Conservation (phyloP, 169 alveolate species). For the Eimeria sp. region DNA sequence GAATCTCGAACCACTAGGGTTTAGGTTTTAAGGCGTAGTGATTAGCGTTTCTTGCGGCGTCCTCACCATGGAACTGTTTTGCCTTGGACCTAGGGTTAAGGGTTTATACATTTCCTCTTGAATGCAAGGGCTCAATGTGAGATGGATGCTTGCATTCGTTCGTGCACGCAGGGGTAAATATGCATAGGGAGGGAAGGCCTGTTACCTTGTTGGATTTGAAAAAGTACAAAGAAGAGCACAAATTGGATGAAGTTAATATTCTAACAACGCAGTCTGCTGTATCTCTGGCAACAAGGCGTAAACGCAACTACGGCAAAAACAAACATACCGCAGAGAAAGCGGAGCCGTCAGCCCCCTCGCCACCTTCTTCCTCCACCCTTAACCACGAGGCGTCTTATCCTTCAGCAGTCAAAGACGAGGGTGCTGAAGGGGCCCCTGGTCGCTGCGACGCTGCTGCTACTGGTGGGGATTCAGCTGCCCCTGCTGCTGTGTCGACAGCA, state of each 20-base stretch:
- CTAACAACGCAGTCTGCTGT: not conserved
- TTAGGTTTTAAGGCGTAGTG: not conserved
- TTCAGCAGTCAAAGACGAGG: not conserved
- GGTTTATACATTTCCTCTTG: not conserved
- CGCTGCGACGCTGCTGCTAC: not conserved
- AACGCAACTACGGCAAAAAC: not conserved
- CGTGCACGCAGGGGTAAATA: not conserved
- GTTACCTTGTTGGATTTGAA: slow-evolving; percentile 45
- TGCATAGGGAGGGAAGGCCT: not conserved
- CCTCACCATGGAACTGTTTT: too few species aligned
- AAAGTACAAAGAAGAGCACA: slow-evolving; percentile 22
- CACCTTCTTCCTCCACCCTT: not conserved
- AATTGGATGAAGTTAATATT: slow-evolving; percentile 13
- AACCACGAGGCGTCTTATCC: not conserved
- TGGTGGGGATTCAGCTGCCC: not conserved
- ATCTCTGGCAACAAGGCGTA: not conserved
- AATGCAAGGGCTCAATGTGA: not conserved
- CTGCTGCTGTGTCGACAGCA: not conserved
- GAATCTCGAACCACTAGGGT: not conserved
- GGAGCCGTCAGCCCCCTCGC: not conserved
- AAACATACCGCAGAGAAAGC: not conserved
- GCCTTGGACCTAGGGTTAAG: not conserved
- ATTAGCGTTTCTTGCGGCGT: not conserved
- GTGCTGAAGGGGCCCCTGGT: not conserved
- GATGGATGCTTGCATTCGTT: not conserved